phyloP scores from a whole-genome alignment of 768 basidiomycete species.

The Boletellus ananas region DNA sequence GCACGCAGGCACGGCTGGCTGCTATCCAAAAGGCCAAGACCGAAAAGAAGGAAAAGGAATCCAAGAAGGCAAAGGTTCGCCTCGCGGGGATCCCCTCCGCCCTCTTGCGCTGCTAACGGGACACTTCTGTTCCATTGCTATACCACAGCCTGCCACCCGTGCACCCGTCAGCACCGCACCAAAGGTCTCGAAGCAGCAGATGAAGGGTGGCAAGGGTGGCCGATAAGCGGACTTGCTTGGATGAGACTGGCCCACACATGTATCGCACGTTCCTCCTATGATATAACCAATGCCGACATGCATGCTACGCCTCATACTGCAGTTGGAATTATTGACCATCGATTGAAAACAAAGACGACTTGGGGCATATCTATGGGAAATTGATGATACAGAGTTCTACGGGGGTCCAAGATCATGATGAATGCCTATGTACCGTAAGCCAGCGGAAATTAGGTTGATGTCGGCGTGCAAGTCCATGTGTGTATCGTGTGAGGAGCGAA shows the following conservation, averaged over 20 bases:
- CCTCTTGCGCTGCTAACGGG: constrained; percentile 3
- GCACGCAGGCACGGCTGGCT: constrained; percentile 73
- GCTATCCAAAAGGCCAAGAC: constrained; percentile 94
- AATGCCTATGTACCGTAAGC: constrained; percentile 7
- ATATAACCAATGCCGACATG: constrained; percentile 16
- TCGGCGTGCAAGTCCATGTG: constrained; percentile 13
- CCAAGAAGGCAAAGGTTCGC: constrained; percentile 77
- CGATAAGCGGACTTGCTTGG: constrained; percentile 42
- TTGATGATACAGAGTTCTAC: constrained; percentile 16
- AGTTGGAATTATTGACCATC: background rate
- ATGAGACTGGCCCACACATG: constrained; percentile 7
- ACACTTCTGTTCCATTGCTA: background rate
- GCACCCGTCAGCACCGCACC: constrained; percentile 56
- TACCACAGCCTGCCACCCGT: constrained; percentile 48
- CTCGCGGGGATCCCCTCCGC: background rate
- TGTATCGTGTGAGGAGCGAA: background rate
- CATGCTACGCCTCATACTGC: constrained; percentile 3
- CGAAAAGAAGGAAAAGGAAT: constrained; percentile 96
- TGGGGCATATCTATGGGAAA: constrained; percentile 2
- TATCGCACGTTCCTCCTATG: constrained; percentile 24
- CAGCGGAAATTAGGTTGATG: constrained; percentile 4
- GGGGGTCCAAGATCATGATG: constrained; percentile 8
- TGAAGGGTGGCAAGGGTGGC: constrained; percentile 85
- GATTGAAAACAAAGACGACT: background rate
- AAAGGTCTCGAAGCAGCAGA: constrained; percentile 92